Conservation (phyloP, 371 early-diverging fungal genomes). For the Apophysomyces variabilis region DNA sequence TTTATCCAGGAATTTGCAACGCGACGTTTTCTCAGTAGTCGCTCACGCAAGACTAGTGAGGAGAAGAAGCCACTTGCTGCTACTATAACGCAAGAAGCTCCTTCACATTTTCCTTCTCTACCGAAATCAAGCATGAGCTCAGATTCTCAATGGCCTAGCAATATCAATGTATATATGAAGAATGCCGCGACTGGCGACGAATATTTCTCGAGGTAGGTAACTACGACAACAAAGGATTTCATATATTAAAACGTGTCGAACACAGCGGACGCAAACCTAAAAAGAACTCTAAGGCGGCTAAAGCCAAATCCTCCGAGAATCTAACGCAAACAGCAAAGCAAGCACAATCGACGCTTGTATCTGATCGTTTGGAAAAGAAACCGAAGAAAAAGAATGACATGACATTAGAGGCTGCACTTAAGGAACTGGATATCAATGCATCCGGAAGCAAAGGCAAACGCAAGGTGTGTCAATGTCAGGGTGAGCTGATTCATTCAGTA, state of each 20-base stretch:
- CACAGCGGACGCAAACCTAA: conserved; percentile 1
- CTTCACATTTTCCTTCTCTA: conserved; percentile 30
- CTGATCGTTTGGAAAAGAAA: conserved; percentile 28
- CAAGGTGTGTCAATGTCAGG: conserved; percentile 50
- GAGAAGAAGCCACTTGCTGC: conserved; percentile 14
- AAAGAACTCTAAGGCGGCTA: background rate
- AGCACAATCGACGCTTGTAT: conserved; percentile 22
- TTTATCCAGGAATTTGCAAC: conserved; percentile 43
- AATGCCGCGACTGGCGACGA: conserved; percentile 49
- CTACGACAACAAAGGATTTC: background rate
- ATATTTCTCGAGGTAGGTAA: conserved; percentile 46
- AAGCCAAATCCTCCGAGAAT: conserved; percentile 5
- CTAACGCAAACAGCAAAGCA: conserved; percentile 1
- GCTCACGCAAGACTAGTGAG: background rate
- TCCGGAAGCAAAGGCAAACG: conserved; percentile 34
- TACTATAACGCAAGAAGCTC: background rate
- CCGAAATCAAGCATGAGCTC: conserved; percentile 24
- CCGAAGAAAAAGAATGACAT: conserved; percentile 46
- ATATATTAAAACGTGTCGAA: conserved; percentile 3
- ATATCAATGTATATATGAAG: conserved; percentile 52
- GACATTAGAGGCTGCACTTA: conserved; percentile 51
- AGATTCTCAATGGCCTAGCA: conserved; percentile 42
- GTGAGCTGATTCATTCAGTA: conserved; percentile 13
- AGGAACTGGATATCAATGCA: conserved; percentile 48
- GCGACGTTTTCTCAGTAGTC: conserved; percentile 30